Base-by-base conservation (phyloP, 1,284 basidiomycete species). In the Lentinus polychrous region DNA sequence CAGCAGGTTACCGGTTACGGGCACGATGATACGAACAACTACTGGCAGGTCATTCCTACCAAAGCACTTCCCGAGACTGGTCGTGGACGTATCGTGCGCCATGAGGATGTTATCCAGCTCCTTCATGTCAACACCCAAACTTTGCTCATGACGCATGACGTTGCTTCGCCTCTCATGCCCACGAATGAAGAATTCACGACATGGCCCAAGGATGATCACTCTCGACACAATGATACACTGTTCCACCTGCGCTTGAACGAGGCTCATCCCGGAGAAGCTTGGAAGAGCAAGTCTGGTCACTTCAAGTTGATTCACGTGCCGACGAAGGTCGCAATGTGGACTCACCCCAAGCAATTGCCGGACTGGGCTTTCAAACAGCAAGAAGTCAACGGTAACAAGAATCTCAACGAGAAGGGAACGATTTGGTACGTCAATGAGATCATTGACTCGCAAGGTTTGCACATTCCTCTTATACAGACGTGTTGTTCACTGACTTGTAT, bases 111-210 rank as follows among this genome's bases (percentile, higher is more conserved):
- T 46, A 77, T 99, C 54, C 94, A 94, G 61, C 78, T 99, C 27
- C 72, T 92, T 22, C 96, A 99, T 62, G 76, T 93, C 62, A 81
- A 80, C 65, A 96, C 94, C 7, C 72, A 94, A 56, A 83, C 83
- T 0, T 69, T 84, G 49, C 81, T 99, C 36, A 70, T 99, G 42
- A 94, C 94, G 1, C 96, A 99, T 63, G 96, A 99, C 64, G 96
- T 99, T 50, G 96, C 96, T 0, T 96, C 93, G 2, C 91, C 96
- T 1, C 79, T 94, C 46, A 96, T 94, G 87, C 83, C 95, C 8
- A 99, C 96, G 35, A 98, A 99, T 67, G 93, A 97, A 66, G 96
- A 99, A 67, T 94, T 99, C 66, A 99, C 94, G 2, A 95, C 94
- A 0, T 85, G 84, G 79, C 66, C 82, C 10, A 83, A 79, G 56